phyloP scores from a whole-genome alignment of 2,329 filamentous ascomycete species.

The Colletotrichum caudatum region DNA sequence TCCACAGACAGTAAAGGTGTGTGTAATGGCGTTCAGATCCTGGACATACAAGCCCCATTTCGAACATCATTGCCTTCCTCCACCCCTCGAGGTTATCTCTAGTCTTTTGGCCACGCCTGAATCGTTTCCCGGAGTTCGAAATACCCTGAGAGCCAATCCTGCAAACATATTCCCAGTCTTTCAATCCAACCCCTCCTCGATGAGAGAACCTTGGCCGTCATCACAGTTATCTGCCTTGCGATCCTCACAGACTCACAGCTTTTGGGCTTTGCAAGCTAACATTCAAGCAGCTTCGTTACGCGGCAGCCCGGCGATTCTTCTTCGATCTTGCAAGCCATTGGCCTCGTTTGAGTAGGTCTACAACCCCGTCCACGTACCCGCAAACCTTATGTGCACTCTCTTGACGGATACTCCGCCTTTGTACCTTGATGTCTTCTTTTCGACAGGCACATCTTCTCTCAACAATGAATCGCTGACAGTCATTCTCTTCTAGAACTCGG shows the following conservation, averaged over 20 bases:
- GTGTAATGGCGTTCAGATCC: constrained; percentile 20
- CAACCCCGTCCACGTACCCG: background rate
- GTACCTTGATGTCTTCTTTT: background rate
- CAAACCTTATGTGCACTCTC: background rate
- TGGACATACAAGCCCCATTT: background rate
- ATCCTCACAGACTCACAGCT: background rate
- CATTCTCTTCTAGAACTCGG: constrained; percentile 1
- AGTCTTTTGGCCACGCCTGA: background rate
- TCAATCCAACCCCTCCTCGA: too few species aligned
- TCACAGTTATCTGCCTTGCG: background rate
- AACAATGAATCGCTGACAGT: background rate
- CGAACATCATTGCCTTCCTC: background rate
- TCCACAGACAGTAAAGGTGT: constrained; percentile 35
- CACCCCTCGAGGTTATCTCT: background rate
- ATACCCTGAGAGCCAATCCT: background rate
- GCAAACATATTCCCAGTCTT: background rate
- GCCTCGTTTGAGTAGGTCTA: constrained; percentile 31
- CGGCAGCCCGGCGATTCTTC: constrained; percentile 11
- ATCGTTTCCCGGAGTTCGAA: background rate
- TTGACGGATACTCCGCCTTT: background rate
- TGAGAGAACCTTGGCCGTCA: too few species aligned
- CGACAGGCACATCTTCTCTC: background rate
- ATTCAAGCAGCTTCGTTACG: background rate
- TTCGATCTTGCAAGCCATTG: constrained; percentile 27
- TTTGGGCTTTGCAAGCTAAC: constrained; percentile 26